These are phyloP conservation scores for Ophiorrhiza pumila DNA, from an alignment of 257 asterid species.

Conservation along the genomic window DNA sequence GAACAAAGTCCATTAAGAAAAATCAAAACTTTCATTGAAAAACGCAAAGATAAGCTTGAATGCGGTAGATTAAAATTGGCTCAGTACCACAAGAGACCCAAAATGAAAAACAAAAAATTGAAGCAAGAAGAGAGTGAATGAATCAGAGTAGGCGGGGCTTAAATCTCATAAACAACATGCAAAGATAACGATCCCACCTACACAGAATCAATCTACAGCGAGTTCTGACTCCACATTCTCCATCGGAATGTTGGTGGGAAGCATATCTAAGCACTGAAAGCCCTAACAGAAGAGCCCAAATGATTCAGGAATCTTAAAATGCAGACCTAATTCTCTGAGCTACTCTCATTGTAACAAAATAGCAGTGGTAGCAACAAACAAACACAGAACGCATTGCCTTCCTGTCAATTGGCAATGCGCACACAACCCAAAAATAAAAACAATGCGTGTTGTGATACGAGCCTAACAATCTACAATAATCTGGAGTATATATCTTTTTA, in stretches of 20 bases:
- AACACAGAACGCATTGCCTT: neutral
- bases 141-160: neutral
- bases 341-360: neutral
- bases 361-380: neutral
- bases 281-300: slow-evolving; percentile 6
- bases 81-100: slow-evolving; percentile 1
- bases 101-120: neutral
- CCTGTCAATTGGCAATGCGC: slow-evolving; percentile 1
- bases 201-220: slow-evolving; percentile 8
- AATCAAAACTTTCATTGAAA: slow-evolving; percentile 26
- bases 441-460: neutral
- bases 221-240: slow-evolving; percentile 4
- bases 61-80: slow-evolving; percentile 26
- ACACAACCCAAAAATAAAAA: slow-evolving; percentile 14
- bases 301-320: slow-evolving; percentile 4
- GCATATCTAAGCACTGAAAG: slow-evolving; percentile 9
- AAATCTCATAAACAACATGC: neutral
- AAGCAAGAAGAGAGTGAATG: neutral
- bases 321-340: slow-evolving; percentile 1
- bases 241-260: neutral
- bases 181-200: slow-evolving; percentile 1
- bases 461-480: neutral
- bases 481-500: neutral
- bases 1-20: slow-evolving; percentile 15
- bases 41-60: slow-evolving; percentile 15